Percentiles rank a stretch among this genome's conserved stretches.
These are phyloP conservation scores for Filobasidium wieringae DNA, from an alignment of 768 basidiomycete genomes.

Conservation along the genomic window DNA sequence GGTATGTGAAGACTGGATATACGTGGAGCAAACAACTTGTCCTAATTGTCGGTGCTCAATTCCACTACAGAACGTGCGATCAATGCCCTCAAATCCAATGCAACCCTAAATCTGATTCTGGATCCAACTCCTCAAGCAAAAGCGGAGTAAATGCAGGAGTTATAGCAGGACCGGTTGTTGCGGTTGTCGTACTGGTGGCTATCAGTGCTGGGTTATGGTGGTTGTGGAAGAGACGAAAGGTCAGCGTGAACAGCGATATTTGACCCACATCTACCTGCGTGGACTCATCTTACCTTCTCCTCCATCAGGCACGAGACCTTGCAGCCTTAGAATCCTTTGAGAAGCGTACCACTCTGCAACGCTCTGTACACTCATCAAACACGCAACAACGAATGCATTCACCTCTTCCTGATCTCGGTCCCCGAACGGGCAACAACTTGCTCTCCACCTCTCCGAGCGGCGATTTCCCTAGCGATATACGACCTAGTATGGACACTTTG, in stretches of 20 bases:
- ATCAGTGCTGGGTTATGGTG: constrained; percentile 32
- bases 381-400: no score
- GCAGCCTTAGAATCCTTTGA: constrained; percentile 1
- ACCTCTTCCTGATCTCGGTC: not conserved
- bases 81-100: constrained; percentile 35
- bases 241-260: constrained; percentile 7
- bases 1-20: no score
- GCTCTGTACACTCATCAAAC: not conserved
- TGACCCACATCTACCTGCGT: not conserved
- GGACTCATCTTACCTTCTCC: not conserved
- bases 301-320: constrained; percentile 1
- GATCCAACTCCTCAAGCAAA: constrained; percentile 10
- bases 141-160: constrained; percentile 30
- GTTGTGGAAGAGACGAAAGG: constrained; percentile 33
- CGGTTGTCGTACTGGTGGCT: constrained; percentile 27
- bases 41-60: no score
- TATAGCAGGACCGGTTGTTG: constrained; percentile 35
- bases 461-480: constrained; percentile 7
- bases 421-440: not conserved
- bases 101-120: constrained; percentile 9
- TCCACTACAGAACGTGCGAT: constrained; percentile 27
- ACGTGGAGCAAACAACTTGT: no score
- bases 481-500: constrained; percentile 3
- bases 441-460: constrained; percentile 2
- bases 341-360: not conserved